A percentile compares a stretch with the other conserved stretches of the same genome.
These are phyloP conservation scores for Boletus vermiculosoides DNA, from an alignment of 768 basidiomycete genomes.

Conservation along the genomic window DNA sequence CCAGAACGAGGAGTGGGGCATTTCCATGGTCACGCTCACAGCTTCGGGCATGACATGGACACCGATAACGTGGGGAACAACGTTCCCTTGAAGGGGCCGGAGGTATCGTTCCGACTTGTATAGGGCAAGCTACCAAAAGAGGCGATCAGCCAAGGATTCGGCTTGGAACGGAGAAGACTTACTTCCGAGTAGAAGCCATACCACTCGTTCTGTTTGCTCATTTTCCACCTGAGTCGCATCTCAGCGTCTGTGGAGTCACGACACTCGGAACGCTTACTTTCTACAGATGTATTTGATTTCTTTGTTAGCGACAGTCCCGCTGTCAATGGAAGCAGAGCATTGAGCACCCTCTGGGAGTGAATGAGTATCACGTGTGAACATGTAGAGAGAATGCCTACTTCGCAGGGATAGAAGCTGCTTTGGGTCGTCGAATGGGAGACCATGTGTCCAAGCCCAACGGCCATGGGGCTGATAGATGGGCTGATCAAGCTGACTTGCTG, in stretches of 20 bases:
- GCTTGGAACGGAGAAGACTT: slow-evolving; percentile 17
- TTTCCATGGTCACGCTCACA: slow-evolving; percentile 47
- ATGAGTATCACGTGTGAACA: slow-evolving; percentile 3
- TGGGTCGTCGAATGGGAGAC: slow-evolving; percentile 27
- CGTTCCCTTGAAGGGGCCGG: slow-evolving; percentile 48
- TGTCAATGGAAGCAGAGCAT: slow-evolving; percentile 39
- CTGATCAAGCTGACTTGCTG: slow-evolving; percentile 15
- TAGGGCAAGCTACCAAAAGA: slow-evolving; percentile 44
- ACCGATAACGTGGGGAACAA: slow-evolving; percentile 54
- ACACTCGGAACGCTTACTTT: slow-evolving; percentile 27
- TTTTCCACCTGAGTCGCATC: slow-evolving; percentile 31
- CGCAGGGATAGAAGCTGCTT: slow-evolving; percentile 26
- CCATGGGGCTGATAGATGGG: slow-evolving; percentile 34
- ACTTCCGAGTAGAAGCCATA: slow-evolving; percentile 42
- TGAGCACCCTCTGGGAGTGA: slow-evolving; percentile 34
- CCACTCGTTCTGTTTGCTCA: slow-evolving; percentile 34
- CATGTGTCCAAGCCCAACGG: slow-evolving; percentile 32
- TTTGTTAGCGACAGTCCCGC: slow-evolving; percentile 27
- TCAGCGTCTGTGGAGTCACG: neutral
- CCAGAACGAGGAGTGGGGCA: slow-evolving; percentile 61
- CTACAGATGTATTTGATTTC: slow-evolving; percentile 38
- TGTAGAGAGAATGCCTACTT: slow-evolving; percentile 16
- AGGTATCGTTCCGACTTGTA: slow-evolving; percentile 49
- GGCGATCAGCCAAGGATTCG: slow-evolving; percentile 6
- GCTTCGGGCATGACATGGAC: slow-evolving; percentile 40